Base-by-base conservation (phyloP, 495 filamentous ascomycete species). In the Xylaria telfairii region DNA sequence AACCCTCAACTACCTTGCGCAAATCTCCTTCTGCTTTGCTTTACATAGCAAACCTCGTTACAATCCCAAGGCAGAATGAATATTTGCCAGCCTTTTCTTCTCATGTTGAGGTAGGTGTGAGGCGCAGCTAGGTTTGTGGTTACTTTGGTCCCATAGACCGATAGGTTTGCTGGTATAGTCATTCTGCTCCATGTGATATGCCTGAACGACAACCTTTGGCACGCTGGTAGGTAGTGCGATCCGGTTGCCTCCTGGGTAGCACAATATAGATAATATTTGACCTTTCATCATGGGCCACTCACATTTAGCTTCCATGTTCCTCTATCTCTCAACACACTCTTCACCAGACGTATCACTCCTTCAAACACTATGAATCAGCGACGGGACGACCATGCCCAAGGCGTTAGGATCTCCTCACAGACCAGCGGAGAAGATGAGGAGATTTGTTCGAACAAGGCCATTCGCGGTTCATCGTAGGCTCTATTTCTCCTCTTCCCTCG, bases 381-480 rank as follows among this genome's bases (percentile, higher is more conserved):
- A 67, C 65, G 39, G n/a, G 21, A 59, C 17, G 17, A 32, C 44
- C 17, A 47, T 47, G 30, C 13, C 42, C 56, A 21, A 46, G 17
- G 37, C 32, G 6, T n/a, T 9, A 34, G 42, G 24, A n/a, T 46
- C 19, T 61, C 67, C 7, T 39, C 42, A 4, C 54, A 49, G 28
- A 3, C n/a, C 13, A 42, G 67, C 6, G 4, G 51, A 4, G 67
- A 69, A 15, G 28, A 69, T 41, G 56, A 60, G 4, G 66, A 68
- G 2, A 47, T 41, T 2, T 69, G 44, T 51, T 69, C 67, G 13
- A 61, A 61, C 44, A 69, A 62, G 56, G 67, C 67, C 28, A 69
- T 56, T 34, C 41, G 54, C 13, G 67, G 67, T 42, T 69, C 67
- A 39, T 69, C 54, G 67, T 69, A 61, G 3, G 54, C 30, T n/a